Evolutionary conservation across 768 basidiomycete genomes (phyloP), one percentile per base, ranked within the genome.

Genomic region (Tylopilus plumbeoviolaceoides): DNA sequence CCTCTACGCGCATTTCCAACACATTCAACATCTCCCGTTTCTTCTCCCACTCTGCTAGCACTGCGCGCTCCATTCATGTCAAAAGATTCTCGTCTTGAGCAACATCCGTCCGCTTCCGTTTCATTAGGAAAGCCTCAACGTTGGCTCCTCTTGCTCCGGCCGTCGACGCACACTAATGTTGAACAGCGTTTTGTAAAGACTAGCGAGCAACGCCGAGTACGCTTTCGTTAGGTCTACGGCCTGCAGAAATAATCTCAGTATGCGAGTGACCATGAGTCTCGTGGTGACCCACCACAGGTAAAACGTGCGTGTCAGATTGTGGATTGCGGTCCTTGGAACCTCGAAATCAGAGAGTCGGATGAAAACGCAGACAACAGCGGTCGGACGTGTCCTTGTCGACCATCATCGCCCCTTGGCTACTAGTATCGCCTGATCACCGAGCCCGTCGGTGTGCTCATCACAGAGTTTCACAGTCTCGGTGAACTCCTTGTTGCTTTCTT

Each of bases 391-490:
- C 89, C 66, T 91, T 92, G 31, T 87, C 77, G 2, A 91, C 81
- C 77, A 98, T 88, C 89, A 99, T 91, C 17, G 91, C 90, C 46
- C 76, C 69, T 95, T 95, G 28, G 91, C 89, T 44, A 98, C n/a
- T n/a, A n/a, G n/a, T n/a, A n/a, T n/a, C n/a, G n/a, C n/a, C n/a
- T n/a, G n/a, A n/a, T n/a, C n/a, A n/a, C n/a, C n/a, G n/a, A n/a
- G n/a, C n/a, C n/a, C n/a, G n/a, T n/a, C n/a, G n/a, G n/a, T n/a
- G n/a, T n/a, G n/a, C n/a, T n/a, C n/a, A n/a, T n/a, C n/a, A n/a
- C n/a, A n/a, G n/a, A n/a, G n/a, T n/a, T n/a, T n/a, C n/a, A n/a
- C n/a, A n/a, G n/a, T n/a, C n/a, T n/a, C n/a, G n/a, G n/a, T n/a
- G n/a, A n/a, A n/a, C n/a, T n/a, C n/a, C n/a, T n/a, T n/a, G n/a